These are phyloP conservation scores for Angomonas desouzai DNA, from an alignment of 208 protist species.

Conservation along the genomic window DNA sequence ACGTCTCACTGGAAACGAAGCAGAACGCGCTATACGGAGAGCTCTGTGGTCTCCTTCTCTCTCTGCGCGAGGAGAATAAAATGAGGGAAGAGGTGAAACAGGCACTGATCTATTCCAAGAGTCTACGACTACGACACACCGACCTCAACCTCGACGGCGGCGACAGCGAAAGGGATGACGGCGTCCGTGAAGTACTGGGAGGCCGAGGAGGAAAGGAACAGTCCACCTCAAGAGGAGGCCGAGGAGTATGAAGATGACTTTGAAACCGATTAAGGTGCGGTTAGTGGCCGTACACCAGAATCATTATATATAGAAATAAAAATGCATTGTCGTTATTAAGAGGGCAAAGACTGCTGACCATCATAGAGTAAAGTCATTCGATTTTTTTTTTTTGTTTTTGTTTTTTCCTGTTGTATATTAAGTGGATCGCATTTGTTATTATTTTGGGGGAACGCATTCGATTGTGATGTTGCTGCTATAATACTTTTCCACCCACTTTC, in stretches of 20 bases:
- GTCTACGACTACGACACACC: background rate
- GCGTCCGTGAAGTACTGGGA: too few relatives aligned
- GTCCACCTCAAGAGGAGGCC: background rate
- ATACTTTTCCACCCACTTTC: too few relatives aligned
- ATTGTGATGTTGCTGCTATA: background rate
- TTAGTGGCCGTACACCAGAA: too few relatives aligned
- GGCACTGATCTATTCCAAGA: background rate
- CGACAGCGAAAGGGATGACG: background rate
- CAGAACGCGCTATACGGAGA: constrained; percentile 47
- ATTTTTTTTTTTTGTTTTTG: constrained; percentile 11
- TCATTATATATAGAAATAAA: too few relatives aligned
- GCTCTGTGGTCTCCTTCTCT: constrained; percentile 45
- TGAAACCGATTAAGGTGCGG: too few relatives aligned
- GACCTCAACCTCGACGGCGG: background rate
- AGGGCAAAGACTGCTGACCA: too few relatives aligned
- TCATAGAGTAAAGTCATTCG: too few relatives aligned
- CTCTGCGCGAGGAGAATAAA: constrained; percentile 20
- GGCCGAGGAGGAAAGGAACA: background rate
- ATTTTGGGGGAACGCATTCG: background rate
- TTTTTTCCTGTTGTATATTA: constrained; percentile 5
- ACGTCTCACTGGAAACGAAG: constrained; percentile 42
- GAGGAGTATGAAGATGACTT: constrained; percentile 2
- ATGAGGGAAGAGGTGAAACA: constrained; percentile 5
- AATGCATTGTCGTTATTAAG: too few relatives aligned
- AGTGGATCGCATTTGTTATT: constrained; percentile 10